phyloP scores from a whole-genome alignment of 2,329 filamentous ascomycete genomes.

The Cylindrodendrum hubeiense region DNA sequence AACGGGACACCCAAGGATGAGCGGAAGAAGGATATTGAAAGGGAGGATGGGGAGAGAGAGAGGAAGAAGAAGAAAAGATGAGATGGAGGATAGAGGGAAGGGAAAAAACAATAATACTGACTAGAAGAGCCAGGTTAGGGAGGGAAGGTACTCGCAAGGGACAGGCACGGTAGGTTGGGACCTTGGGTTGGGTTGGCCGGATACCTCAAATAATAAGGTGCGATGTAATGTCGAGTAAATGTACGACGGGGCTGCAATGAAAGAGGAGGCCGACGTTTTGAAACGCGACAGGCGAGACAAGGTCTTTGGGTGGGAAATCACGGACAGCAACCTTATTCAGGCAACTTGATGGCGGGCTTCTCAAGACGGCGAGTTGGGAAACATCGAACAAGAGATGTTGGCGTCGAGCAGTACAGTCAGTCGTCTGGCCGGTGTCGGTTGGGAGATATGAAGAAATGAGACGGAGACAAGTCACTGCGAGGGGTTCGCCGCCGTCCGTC shows the following conservation, averaged over 20 bases:
- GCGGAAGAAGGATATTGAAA: neutral
- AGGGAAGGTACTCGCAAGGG: constrained; percentile 16
- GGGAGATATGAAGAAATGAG: neutral
- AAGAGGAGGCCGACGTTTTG: constrained; percentile 13
- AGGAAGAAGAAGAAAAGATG: neutral
- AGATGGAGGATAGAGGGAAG: constrained; percentile 12
- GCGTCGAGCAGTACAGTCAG: neutral
- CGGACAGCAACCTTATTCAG: neutral
- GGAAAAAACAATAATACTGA: constrained; percentile 16
- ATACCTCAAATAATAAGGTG: constrained; percentile 7
- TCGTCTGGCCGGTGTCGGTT: neutral
- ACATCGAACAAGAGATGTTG: neutral
- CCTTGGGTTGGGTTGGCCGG: constrained; percentile 9
- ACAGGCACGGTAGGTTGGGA: neutral
- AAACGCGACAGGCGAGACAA: constrained; percentile 8
- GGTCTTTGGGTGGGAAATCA: constrained; percentile 12
- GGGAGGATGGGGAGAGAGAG: neutral
- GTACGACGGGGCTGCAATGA: constrained; percentile 14
- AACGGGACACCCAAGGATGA: constrained; percentile 6
- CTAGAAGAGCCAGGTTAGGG: constrained; percentile 2
- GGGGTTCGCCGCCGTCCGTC: too few species aligned
- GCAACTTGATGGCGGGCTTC: neutral
- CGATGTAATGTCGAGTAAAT: constrained; percentile 11
- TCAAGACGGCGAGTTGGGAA: neutral
- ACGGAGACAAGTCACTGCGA: too few species aligned